Evolutionary conservation across 2,329 filamentous ascomycete species (phyloP), one percentile per base, ranked within the genome.

Genomic region (Paraphaeosphaeria minitans): DNA sequence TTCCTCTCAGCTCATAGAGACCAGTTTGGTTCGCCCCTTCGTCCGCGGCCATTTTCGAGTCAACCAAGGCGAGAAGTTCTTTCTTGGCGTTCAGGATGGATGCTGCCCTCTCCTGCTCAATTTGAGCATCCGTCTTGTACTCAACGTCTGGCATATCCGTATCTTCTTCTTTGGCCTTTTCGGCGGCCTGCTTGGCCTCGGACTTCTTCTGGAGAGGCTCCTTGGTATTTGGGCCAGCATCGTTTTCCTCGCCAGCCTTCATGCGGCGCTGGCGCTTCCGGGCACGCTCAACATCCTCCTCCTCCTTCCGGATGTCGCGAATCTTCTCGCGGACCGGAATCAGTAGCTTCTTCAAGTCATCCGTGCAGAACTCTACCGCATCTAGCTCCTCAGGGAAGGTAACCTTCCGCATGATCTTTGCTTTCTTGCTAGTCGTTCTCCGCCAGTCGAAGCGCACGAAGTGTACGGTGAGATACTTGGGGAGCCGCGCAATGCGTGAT

Each of bases 371-470:
- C 75, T 99, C 95, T 22, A 96, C 88, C 41, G 92, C 87, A 71
- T 99, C 95, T 35, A 99, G 82, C 78, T 99, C 95, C 52, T 91
- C 88, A 7, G 94, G 94, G 75, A 99, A 99, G 0, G 92, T 94
- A 57, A 99, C 95, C 80, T 98, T 99, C 75, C 93, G 91, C 91
- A 99, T 94, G 69, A 99, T 99, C 84, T 99, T 99, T 66, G 94
- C 93, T 84, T 99, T 99, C 83, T 98, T 98, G 78, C 96, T 90
- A 3, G 92, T 93, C 67, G 96, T 92, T 48, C 90, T 88, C 74
- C 96, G 94, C 95, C 95, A 99, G 82, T 94, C 97, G 81, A 99
- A 99, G 64, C 95, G 92, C 57, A 99, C 91, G 76, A 99, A 97
- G 78, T 99, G 95, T 4, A 99, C 92, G 0, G 95, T 95, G 46